Evolutionary conservation across 176 grass and related monocot genomes (phyloP), one percentile per base, ranked within the genome.

Genomic region (Cenchrus americanus): DNA sequence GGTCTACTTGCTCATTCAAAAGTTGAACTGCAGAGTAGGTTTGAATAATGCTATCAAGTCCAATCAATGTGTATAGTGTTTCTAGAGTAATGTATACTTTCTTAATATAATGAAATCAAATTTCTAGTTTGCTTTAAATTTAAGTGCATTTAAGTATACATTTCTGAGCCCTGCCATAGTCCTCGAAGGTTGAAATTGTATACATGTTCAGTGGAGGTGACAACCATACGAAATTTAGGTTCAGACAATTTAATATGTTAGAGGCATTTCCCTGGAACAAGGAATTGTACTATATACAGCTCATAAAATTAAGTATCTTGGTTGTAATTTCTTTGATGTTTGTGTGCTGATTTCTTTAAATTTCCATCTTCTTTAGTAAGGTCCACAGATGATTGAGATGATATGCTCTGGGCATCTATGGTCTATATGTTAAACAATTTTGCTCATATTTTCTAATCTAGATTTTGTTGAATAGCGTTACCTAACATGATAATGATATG

Each of bases 51-150:
- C 22, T 34, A 41, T 23, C 18, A 58, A 40, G 21, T 22, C 18
- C 14, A 37, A 34, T 55, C 34, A 23, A 4, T 63, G 2, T 77
- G 53, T 80, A 66, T 22, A 30, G 14, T 71, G 10, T 69, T 87
- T 7, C n/a, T 47, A 6, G 13, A 47, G 2, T 41, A 43, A 50
- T 24, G 17, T 43, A 50, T 67, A 46, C 46, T 71, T 55, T 26
- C 21, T 27, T 43, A 2, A 2, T 62, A 13, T 48, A 18, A 68
- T 75, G 49, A 76, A 12, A 71, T 65, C 10, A 47, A 10, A 65
- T 54, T 42, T 24, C 57, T 46, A 71, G 13, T 78, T 78, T 78
- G 41, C 30, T 76, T 84, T 47, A 57, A 49, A 47, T 10, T 66
- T 66, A 73, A 62, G 55, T 71, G 14, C 44, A 72, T 57, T 22